Evolutionary conservation across 257 asterid species (phyloP), one percentile per base, ranked within the genome.

Genomic region (Nicotiana paniculata): DNA sequence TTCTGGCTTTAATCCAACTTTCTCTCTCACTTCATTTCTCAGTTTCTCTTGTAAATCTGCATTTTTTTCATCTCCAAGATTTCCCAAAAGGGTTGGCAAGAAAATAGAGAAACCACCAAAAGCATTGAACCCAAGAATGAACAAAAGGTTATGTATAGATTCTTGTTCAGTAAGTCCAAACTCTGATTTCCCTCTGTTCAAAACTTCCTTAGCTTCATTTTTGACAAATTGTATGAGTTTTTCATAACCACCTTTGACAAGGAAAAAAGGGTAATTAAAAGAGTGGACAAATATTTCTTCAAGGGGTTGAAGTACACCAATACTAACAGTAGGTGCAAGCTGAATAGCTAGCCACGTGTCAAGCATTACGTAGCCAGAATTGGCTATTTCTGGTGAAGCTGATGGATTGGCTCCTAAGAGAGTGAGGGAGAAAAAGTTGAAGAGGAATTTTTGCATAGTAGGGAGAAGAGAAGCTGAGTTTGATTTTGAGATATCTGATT

Each of bases 281-380:
- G 99, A 95, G 82, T 95, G 99, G 83, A 95, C 89, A 82, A 93
- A 90, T 86, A 95, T 90, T 59, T 95, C 99, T 68, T 79, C 91
- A 0, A 95, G 85, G 69, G 99, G 98, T 59, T 95, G 99, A 6
- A 92, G 21, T 1, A 85, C 0, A 78, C 83, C 86, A 82, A 92
- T 82, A 83, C 65, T 79, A 66, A 87, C 55, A 1, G 91, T 93
- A 17, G 99, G 99, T 79, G 89, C 89, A 85, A 95, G 91, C 63
- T 93, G 98, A 33, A 92, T 58, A 17, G 88, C 97, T 1, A 95
- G 91, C 99, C 99, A 95, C 46, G 82, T 84, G 85, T 91, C 91
- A 39, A 95, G 39, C 90, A 90, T 90, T 55, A 64, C 32, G 83
- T 83, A 83, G 70, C 98, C 97, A 4, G 90, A 83, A 46, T 86